A percentile compares a stretch with the other conserved stretches of the same genome.
Evolutionary conservation across 495 filamentous ascomycete species (phyloP).

Genomic region (Hyaloscypha hepaticicola): DNA sequence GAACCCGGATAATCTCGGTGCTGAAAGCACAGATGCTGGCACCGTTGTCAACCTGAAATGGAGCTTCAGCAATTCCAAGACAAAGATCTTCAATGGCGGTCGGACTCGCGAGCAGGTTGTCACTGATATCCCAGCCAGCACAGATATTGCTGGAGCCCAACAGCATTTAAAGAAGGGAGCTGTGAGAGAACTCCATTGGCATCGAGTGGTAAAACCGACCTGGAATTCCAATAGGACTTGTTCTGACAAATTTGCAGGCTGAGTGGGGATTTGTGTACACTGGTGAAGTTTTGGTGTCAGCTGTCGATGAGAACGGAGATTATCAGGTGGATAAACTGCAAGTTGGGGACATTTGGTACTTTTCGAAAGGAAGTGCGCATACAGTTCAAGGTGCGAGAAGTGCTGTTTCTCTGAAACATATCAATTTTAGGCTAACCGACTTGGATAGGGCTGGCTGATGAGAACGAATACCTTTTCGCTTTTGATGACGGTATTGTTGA

Average conservation of each 20-base stretch:
- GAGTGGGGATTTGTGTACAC: conserved; percentile 65
- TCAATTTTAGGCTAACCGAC: background rate
- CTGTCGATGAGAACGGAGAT: conserved; percentile 58
- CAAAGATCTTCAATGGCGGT: conserved; percentile 56
- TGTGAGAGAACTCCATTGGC: conserved; percentile 66
- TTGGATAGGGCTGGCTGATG: conserved; percentile 47
- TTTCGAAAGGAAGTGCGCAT: conserved; percentile 63
- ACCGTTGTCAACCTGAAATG: conserved; percentile 61
- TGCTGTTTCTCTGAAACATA: background rate
- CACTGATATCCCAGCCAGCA: conserved; percentile 55
- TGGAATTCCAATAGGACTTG: background rate
- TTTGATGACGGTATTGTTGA: conserved; percentile 62
- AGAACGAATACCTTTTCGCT: conserved; percentile 64
- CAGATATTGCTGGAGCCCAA: conserved; percentile 62
- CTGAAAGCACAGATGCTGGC: conserved; percentile 57
- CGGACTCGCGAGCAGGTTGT: conserved; percentile 67
- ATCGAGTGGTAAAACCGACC: conserved; percentile 51
- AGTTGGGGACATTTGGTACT: conserved; percentile 66
- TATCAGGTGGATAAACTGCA: conserved; percentile 54
- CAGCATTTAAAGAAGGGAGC: conserved; percentile 63
- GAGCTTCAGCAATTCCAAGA: conserved; percentile 64
- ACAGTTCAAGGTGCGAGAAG: conserved; percentile 45
- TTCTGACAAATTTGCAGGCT: conserved; percentile 41
- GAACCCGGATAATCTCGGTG: conserved; percentile 60
- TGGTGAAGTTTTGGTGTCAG: conserved; percentile 55